Percentiles rank a stretch among this genome's conserved stretches.
phyloP scores from a whole-genome alignment of 495 filamentous ascomycete species.

The Aspergillus conjunctus region DNA sequence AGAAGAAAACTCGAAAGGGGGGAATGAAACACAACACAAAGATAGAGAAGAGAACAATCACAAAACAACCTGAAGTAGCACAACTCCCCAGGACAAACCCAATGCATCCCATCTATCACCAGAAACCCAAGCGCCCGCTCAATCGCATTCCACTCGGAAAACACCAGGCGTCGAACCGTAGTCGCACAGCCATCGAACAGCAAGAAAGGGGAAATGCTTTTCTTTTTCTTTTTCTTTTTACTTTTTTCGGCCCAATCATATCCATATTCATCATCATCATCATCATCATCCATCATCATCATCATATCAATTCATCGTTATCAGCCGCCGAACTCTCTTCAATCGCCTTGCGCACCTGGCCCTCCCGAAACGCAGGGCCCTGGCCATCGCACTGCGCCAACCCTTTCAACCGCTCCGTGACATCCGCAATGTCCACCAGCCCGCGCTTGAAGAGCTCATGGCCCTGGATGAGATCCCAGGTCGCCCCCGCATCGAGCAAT shows the following conservation, averaged over 20 bases:
- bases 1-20: not conserved
- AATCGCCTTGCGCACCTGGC: constrained; percentile 71
- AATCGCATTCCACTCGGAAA: constrained; percentile 1
- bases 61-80: no score
- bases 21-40: not conserved
- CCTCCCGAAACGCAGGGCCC: constrained; percentile 86
- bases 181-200: not conserved
- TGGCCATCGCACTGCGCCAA: constrained; percentile 86
- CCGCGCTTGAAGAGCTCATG: constrained; percentile 80
- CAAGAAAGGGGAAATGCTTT: not conserved
- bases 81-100: no score
- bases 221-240: not conserved
- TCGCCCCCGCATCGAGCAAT: constrained; percentile 75
- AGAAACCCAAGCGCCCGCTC: not conserved
- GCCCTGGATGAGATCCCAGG: constrained; percentile 88
- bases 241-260: not conserved
- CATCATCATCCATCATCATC: constrained; percentile 3
- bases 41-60: no score
- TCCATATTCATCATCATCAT: constrained; percentile 1
- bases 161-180: not conserved
- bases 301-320: constrained; percentile 73
- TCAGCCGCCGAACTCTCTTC: constrained; percentile 72
- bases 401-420: constrained; percentile 73
- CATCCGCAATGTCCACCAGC: constrained; percentile 78
- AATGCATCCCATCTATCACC: no score